Evolutionary conservation across 371 early-diverging fungal species (phyloP).

Genomic region (Syncephalastrum racemosum): DNA sequence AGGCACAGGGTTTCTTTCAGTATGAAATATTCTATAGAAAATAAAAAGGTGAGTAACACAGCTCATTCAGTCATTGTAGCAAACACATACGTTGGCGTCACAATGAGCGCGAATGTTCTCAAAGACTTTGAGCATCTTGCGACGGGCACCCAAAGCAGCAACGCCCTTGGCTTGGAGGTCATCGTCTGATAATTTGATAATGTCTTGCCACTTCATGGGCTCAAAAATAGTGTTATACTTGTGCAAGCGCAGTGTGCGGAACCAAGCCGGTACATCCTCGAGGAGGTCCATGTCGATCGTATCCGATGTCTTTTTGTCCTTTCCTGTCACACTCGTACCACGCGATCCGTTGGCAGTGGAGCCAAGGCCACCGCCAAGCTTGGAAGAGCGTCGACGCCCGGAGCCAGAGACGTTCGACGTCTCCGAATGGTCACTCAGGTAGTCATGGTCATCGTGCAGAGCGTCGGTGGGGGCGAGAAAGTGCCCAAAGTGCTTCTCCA

Average conservation of each 20-base stretch:
- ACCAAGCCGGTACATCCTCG: conserved; percentile 89
- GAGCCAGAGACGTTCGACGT: conserved; percentile 16
- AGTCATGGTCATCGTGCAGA: conserved; percentile 34
- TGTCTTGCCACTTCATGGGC: conserved; percentile 83
- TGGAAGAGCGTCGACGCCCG: conserved; percentile 7
- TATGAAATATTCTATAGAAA: conserved; percentile 17
- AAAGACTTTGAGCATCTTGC: conserved; percentile 96
- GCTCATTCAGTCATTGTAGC: background rate
- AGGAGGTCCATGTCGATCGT: conserved; percentile 71
- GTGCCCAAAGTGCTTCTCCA: conserved; percentile 32
- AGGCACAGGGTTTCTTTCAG: conserved; percentile 4
- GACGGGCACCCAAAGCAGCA: conserved; percentile 91
- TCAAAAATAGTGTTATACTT: conserved; percentile 92
- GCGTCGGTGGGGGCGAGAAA: conserved; percentile 31
- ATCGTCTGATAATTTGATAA: conserved; percentile 83
- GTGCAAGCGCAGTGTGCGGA: conserved; percentile 87
- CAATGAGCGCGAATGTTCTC: conserved; percentile 70
- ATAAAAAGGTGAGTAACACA: background rate
- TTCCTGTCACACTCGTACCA: conserved; percentile 28
- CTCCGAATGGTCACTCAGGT: conserved; percentile 55
- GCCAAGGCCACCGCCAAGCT: conserved; percentile 5
- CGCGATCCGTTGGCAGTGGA: too few relatives aligned
- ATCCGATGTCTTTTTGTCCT: conserved; percentile 75
- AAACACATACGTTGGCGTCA: conserved; percentile 45
- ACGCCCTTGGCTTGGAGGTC: conserved; percentile 86